Evolutionary conservation across 164 flowering plant genomes (phyloP).

Genomic region (Magnolia officinalis): DNA sequence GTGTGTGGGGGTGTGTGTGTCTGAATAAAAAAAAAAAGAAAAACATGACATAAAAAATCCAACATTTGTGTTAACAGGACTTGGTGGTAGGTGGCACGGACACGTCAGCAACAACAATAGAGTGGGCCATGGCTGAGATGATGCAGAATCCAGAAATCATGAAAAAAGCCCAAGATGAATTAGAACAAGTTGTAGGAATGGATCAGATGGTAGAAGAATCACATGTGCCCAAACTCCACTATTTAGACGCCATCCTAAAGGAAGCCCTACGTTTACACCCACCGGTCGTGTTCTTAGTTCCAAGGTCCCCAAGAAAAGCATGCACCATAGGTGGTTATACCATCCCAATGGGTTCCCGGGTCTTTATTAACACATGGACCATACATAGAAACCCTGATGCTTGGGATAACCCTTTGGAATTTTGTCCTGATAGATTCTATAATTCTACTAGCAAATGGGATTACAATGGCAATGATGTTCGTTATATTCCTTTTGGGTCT

Average conservation of each 20-base stretch:
- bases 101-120: not conserved
- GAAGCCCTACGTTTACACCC: constrained; percentile 7
- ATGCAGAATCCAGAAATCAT: not conserved
- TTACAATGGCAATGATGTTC: constrained; percentile 6
- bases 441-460: not conserved
- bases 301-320: not conserved
- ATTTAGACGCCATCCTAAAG: not conserved
- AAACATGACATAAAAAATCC: too few species aligned
- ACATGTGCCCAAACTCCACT: not conserved
- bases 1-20: too few species aligned
- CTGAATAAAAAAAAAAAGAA: too few species aligned
- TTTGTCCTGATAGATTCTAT: constrained; percentile 10
- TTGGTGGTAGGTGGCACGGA: constrained; percentile 2
- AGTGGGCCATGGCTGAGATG: constrained; percentile 9
- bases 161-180: not conserved
- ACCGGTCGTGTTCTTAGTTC: not conserved
- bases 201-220: not conserved
- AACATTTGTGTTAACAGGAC: not conserved
- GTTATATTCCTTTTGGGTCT: constrained; percentile 4
- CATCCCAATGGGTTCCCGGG: not conserved
- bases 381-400: not conserved
- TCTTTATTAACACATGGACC: constrained; percentile 3
- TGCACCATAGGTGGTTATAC: constrained; percentile 4
- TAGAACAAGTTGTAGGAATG: not conserved
- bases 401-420: too few species aligned